Evolutionary conservation across 2,329 filamentous ascomycete genomes (phyloP), one percentile per base, ranked within the genome.

Genomic region (Malbranchea cinnamomea): DNA sequence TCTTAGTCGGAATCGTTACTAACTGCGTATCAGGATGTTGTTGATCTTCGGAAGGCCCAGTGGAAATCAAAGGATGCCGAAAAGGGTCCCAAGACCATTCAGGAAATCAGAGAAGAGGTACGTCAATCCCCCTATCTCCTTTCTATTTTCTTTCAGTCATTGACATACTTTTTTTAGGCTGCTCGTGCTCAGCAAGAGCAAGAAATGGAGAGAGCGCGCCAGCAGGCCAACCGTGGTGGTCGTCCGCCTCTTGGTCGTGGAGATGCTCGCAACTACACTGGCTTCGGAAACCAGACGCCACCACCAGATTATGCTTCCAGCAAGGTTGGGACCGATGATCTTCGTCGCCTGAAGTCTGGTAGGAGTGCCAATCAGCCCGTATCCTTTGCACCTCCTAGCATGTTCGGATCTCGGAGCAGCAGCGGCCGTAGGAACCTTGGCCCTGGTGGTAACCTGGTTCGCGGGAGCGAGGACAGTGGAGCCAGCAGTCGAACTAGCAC

Each of bases 71-170:
- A 93, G 67, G 83, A 92, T 52, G 62, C 65, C 31, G 79, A 85
- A 60, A 95, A 95, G 66, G 89, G 89, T 21, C 89, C 89, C 35
- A 94, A 94, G 74, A 98, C 89, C 6, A 78, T 98, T 31, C 74
- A 84, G 3, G 81, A 95, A 60, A 81, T 98, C 42, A 81, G 84
- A 52, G 78, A 76, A 43, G 78, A 83, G 59, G 73, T 75, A 61
- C 48, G 66, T 57, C 7, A 15, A 23, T 12, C 22, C 18, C 19
- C 23, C 15, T 26, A 26, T 10, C 7, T 26, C 7, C 23, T 7
- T 26, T 26, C 13, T 26, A 7, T 26, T 7, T 9, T 7, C 4
- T 17, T 6, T 20, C 2, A 8, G 18, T 33, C 22, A 2, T 28
- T 35, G 34, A 29, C 20, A 22, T 31, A 33, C 30, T 26, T 15